Base-by-base conservation (phyloP, 176 grass and related monocot species). In the Musa troglodytarum region DNA sequence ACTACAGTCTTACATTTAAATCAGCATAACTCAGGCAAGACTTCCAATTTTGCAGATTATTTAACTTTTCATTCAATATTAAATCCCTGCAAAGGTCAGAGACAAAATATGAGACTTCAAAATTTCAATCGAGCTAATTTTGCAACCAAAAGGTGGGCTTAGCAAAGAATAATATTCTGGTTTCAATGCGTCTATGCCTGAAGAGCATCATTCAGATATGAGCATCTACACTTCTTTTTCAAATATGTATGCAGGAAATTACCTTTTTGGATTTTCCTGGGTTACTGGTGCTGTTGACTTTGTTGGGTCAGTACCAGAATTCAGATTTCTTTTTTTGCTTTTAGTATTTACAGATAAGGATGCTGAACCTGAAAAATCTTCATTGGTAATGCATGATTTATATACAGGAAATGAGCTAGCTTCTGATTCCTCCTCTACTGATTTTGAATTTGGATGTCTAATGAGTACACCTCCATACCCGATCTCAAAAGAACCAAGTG, bases 381-480 rank as follows among this genome's bases (percentile, higher is more conserved):
- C 89, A 86, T 79, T 86, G 80, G 81, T 84, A 86, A 83, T 73
- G 16, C 75, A 67, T 51, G 83, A 83, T 77, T 88, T 85, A 75
- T 92, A 89, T 74, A 74, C 75, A 76, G 83, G 83, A 85, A 92
- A 24, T 51, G 93, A 96, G 76, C 88, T 96, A 84, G 90, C 87
- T 83, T 96, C 90, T 74, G 90, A 96, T 84, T 96, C 92, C 83
- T 88, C 87, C 77, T 96, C 93, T 50, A 79, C 72, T 53, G 77
- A 84, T 81, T 86, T 96, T 28, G 77, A 92, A 82, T 88, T 88
- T 19, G 87, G 79, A 54, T 87, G 81, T 74, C 81, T 87, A 76
- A 96, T 89, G 55, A 96, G 87, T 63, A 96, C 77, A 68, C 87
- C 90, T 83, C 93, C 93, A 81, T 88, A 92, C 11, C 93, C 87